These are phyloP conservation scores for Cudoniella acicularis DNA, from an alignment of 495 filamentous ascomycete genomes.

Conservation along the genomic window DNA sequence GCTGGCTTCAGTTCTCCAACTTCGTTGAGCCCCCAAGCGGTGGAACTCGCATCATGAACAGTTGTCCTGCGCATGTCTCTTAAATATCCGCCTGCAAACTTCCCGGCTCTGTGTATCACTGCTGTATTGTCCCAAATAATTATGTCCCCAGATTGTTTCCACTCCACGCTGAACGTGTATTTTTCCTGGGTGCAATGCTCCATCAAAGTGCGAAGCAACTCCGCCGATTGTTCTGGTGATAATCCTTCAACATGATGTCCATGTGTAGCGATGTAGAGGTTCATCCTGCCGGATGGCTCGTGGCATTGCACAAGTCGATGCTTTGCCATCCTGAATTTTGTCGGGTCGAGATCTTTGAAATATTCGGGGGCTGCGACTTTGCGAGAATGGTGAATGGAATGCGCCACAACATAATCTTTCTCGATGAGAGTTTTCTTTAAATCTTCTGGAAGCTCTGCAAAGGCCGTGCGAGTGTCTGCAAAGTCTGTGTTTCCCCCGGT, in stretches of 20 bases:
- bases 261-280: slow-evolving; percentile 53
- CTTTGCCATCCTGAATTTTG: slow-evolving; percentile 38
- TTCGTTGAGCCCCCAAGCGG: slow-evolving; percentile 44
- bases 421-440: slow-evolving; percentile 36
- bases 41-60: slow-evolving; percentile 42
- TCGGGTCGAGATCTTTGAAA: slow-evolving; percentile 46
- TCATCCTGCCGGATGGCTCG: slow-evolving; percentile 49
- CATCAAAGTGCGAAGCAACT: slow-evolving; percentile 42
- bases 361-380: slow-evolving; percentile 49
- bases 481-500: slow-evolving; percentile 56
- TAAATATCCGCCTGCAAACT: slow-evolving; percentile 45
- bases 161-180: slow-evolving; percentile 43
- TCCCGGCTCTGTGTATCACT: slow-evolving; percentile 51
- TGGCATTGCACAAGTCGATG: slow-evolving; percentile 51
- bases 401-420: slow-evolving; percentile 50
- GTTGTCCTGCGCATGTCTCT: slow-evolving; percentile 54
- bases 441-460: slow-evolving; percentile 40
- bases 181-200: slow-evolving; percentile 46
- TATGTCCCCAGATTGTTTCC: slow-evolving; percentile 47
- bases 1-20: slow-evolving; percentile 16
- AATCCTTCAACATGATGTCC: slow-evolving; percentile 53
- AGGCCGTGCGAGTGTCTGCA: slow-evolving; percentile 53
- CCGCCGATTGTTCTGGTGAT: slow-evolving; percentile 29
- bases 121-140: slow-evolving; percentile 59
- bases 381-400: slow-evolving; percentile 51